Conservation (phyloP, 345 rosid genomes). For the Diplotaxis tenuifolia region DNA sequence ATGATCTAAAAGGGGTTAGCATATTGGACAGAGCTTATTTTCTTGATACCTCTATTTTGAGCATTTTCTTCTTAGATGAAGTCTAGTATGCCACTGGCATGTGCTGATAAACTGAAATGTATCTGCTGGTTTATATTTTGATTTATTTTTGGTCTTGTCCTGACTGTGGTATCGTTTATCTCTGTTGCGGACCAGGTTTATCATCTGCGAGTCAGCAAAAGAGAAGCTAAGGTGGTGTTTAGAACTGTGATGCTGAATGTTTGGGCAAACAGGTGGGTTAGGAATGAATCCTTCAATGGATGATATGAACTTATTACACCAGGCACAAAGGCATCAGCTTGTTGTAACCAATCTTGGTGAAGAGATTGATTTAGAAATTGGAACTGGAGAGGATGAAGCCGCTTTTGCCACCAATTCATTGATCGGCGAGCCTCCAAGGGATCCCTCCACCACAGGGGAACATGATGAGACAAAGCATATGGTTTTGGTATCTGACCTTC, state of each 20-base stretch:
- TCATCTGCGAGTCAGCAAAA: constrained; percentile 21
- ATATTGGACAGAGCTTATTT: neutral
- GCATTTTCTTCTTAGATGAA: neutral
- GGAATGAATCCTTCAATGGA: constrained; percentile 94
- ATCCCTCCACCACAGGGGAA: constrained; percentile 69
- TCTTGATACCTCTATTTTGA: neutral
- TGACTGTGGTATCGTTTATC: neutral
- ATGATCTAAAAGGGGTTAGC: constrained; percentile 16
- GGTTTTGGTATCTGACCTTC: constrained; percentile 66
- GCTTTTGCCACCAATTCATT: constrained; percentile 76
- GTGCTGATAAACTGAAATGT: neutral
- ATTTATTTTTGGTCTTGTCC: neutral
- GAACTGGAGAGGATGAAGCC: constrained; percentile 87
- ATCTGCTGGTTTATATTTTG: neutral
- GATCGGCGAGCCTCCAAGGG: constrained; percentile 60
- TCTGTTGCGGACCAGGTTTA: constrained; percentile 18
- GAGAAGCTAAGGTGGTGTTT: constrained; percentile 38
- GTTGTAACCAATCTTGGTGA: constrained; percentile 92
- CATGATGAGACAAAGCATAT: constrained; percentile 80
- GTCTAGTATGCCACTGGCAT: neutral
- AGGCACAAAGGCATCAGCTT: constrained; percentile 91
- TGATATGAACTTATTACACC: constrained; percentile 96
- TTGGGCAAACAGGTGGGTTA: constrained; percentile 69
- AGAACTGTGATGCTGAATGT: constrained; percentile 89
- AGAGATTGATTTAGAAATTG: constrained; percentile 97